phyloP scores from a whole-genome alignment of 371 early-diverging fungal genomes.

The Mucor mucedo region DNA sequence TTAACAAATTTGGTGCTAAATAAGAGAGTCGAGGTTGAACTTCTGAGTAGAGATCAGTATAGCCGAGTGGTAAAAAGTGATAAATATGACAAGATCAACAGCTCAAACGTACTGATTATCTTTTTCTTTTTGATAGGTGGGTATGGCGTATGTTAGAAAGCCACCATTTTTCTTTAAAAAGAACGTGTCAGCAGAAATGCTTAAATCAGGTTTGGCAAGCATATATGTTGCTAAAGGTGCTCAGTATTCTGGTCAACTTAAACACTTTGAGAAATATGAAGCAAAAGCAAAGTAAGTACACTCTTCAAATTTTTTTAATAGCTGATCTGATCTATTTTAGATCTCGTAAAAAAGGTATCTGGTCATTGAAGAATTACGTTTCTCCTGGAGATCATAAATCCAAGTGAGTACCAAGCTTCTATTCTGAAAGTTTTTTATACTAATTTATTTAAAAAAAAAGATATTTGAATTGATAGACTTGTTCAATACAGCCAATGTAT shows the following conservation, averaged over 20 bases:
- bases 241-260: slow-evolving; percentile 63
- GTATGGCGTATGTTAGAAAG: slow-evolving; percentile 64
- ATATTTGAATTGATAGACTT: neutral
- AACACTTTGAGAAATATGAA: slow-evolving; percentile 55
- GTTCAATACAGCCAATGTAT: too few relatives aligned
- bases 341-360: slow-evolving; percentile 38
- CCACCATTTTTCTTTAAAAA: slow-evolving; percentile 48
- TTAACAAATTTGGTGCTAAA: slow-evolving; percentile 53
- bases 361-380: slow-evolving; percentile 44
- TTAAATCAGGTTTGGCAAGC: slow-evolving; percentile 68
- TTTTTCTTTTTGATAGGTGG: slow-evolving; percentile 44
- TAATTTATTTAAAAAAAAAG: neutral
- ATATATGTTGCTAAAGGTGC: slow-evolving; percentile 74
- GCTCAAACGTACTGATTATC: neutral
- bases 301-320: neutral
- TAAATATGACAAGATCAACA: neutral
- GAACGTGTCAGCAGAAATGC: slow-evolving; percentile 76
- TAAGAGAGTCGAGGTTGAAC: slow-evolving; percentile 57
- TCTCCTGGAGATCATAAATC: slow-evolving; percentile 52
- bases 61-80: slow-evolving; percentile 59
- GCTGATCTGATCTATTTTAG: slow-evolving; percentile 16
- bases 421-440: too few relatives aligned
- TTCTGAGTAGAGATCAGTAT: slow-evolving; percentile 70
- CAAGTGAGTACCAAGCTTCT: slow-evolving; percentile 29
- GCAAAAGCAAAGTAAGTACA: slow-evolving; percentile 64